Conservation (phyloP, 345 rosid species). For the Eucalyptus pumila region DNA sequence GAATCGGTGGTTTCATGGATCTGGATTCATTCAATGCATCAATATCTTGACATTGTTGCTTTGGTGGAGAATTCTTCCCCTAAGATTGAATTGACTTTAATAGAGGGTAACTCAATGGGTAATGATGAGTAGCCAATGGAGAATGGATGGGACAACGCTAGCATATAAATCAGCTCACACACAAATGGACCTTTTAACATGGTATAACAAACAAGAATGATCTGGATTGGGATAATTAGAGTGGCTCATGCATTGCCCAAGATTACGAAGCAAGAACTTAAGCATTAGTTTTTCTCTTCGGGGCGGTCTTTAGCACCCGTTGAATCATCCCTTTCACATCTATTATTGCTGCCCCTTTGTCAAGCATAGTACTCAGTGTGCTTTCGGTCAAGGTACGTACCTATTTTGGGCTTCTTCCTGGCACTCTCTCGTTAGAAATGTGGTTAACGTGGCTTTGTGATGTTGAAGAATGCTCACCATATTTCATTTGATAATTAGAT, state of each 20-base stretch:
- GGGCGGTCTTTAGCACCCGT: not conserved
- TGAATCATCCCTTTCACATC: not conserved
- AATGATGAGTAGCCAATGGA: not conserved
- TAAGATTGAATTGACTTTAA: too few species aligned
- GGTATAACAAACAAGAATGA: slow-evolving; percentile 24
- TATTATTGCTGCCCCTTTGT: not conserved
- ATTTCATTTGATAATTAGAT: not conserved
- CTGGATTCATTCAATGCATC: slow-evolving; percentile 15
- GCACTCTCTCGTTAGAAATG: not conserved
- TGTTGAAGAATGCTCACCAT: not conserved
- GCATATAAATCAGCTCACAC: slow-evolving; percentile 60
- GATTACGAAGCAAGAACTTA: too few species aligned
- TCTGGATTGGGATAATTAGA: not conserved
- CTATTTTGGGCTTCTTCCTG: not conserved
- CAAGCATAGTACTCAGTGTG: not conserved
- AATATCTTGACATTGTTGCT: too few species aligned
- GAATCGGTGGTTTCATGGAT: slow-evolving; percentile 29
- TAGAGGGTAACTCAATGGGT: too few species aligned
- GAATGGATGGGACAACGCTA: slow-evolving; percentile 31
- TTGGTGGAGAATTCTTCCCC: too few species aligned
- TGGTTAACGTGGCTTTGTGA: not conserved
- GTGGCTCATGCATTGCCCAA: too few species aligned
- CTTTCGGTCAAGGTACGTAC: too few species aligned
- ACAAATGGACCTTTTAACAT: slow-evolving; percentile 74
- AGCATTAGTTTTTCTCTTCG: not conserved